Evolutionary conservation across 176 grass and related monocot genomes (phyloP).

Genomic region (Raddia guianensis): DNA sequence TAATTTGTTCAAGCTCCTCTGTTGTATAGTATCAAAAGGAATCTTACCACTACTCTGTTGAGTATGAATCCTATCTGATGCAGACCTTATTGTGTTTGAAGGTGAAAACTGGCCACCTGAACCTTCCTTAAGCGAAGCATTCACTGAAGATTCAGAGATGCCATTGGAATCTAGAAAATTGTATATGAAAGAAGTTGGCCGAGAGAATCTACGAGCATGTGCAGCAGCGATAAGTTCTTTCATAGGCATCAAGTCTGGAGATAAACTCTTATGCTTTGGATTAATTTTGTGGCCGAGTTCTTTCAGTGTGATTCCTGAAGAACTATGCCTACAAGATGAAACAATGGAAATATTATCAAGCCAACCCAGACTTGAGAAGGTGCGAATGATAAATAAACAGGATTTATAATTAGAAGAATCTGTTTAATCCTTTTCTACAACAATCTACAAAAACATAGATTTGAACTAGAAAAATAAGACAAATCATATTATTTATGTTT

Average conservation of each 20-base stretch:
- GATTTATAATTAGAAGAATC: not conserved
- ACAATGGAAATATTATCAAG: slow-evolving; percentile 35
- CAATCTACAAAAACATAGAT: not conserved
- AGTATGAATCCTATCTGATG: slow-evolving; percentile 53
- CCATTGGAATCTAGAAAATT: slow-evolving; percentile 57
- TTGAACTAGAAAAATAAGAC: not conserved
- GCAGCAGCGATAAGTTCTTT: slow-evolving; percentile 80
- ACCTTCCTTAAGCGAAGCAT: slow-evolving; percentile 60
- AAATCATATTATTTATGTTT: not conserved
- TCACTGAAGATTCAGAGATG: slow-evolving; percentile 49
- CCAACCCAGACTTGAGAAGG: slow-evolving; percentile 15
- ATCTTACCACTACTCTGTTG: slow-evolving; percentile 48
- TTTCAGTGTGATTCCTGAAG: slow-evolving; percentile 36
- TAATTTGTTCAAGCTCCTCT: slow-evolving; percentile 50
- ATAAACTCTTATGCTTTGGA: slow-evolving; percentile 54
- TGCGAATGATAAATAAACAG: slow-evolving; percentile 1
- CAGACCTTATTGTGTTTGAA: slow-evolving; percentile 49
- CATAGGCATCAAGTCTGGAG: slow-evolving; percentile 57
- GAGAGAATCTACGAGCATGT: slow-evolving; percentile 57
- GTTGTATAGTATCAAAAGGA: slow-evolving; percentile 49
- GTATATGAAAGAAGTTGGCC: slow-evolving; percentile 62
- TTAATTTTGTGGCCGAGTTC: slow-evolving; percentile 44
- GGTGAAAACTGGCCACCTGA: slow-evolving; percentile 58
- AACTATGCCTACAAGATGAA: slow-evolving; percentile 70
- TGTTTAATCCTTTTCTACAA: slow-evolving; percentile 29